These are phyloP conservation scores for Crucibulum laeve DNA, from an alignment of 768 basidiomycete genomes.

Conservation along the genomic window DNA sequence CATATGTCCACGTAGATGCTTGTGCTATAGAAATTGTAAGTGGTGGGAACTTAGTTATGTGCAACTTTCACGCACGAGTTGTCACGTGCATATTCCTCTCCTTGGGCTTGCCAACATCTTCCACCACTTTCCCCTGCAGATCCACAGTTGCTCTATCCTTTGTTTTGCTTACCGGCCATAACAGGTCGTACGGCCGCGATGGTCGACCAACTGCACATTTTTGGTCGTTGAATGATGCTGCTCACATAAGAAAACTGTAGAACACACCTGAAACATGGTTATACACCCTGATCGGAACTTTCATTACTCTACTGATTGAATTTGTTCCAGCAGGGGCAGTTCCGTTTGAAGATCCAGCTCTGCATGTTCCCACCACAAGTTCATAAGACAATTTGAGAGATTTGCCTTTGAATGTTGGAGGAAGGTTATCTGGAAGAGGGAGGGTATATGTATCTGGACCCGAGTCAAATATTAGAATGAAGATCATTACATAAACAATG, in stretches of 20 bases:
- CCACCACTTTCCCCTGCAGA: conserved; percentile 32
- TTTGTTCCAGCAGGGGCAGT: conserved; percentile 32
- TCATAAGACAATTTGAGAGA: conserved; percentile 85
- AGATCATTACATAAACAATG: not conserved
- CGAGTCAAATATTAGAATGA: conserved; percentile 3
- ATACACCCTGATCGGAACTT: conserved; percentile 88
- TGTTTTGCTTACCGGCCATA: conserved; percentile 66
- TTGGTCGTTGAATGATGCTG: not conserved
- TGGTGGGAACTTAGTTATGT: too few relatives aligned
- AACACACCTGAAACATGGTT: conserved; percentile 78
- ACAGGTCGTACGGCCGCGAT: conserved; percentile 70
- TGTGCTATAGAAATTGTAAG: conserved; percentile 3
- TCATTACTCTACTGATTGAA: conserved; percentile 75
- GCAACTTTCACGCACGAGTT: too few relatives aligned
- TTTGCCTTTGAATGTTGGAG: conserved; percentile 88
- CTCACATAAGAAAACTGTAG: not conserved
- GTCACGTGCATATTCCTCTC: too few relatives aligned
- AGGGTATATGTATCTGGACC: conserved; percentile 75
- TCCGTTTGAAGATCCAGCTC: conserved; percentile 40
- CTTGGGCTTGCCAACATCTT: conserved; percentile 16
- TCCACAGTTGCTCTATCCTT: conserved; percentile 23
- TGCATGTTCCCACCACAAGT: conserved; percentile 83
- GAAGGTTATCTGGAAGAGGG: conserved; percentile 70
- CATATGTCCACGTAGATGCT: conserved; percentile 22
- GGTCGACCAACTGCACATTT: conserved; percentile 42